Conservation (phyloP, 148 eudicot species). For the Cornus controversa region DNA sequence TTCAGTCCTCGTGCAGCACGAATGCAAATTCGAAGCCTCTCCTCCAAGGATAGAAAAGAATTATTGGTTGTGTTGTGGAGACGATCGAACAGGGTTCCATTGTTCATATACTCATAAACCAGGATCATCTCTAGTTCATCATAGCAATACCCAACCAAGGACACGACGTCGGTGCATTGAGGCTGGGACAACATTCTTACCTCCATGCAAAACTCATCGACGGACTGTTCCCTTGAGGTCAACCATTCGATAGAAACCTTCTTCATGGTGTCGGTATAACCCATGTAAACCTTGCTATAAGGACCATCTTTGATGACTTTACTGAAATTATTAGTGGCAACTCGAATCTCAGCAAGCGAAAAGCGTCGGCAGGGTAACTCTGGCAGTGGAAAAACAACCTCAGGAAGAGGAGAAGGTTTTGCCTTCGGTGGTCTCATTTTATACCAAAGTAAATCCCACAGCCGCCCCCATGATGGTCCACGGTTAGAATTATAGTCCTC, state of each 20-base stretch:
- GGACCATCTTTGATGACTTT: not conserved
- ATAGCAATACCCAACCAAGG: too few relatives aligned
- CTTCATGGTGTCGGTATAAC: not conserved
- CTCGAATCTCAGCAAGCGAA: conserved; percentile 5
- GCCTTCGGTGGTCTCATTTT: not conserved
- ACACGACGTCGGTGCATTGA: conserved; percentile 3
- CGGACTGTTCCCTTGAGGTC: not conserved
- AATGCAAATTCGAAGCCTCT: conserved; percentile 17
- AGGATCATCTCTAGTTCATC: too few relatives aligned
- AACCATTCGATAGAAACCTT: conserved; percentile 12
- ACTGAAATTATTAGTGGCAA: conserved; percentile 11
- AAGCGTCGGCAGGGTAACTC: not conserved
- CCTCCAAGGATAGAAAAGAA: conserved; percentile 18
- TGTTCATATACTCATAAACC: conserved; percentile 8
- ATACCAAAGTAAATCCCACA: not conserved
- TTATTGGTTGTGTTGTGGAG: not conserved
- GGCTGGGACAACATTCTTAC: not conserved
- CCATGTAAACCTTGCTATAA: conserved; percentile 10
- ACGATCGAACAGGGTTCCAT: not conserved
- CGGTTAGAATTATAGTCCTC: not conserved
- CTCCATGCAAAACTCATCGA: not conserved
- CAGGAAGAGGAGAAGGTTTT: too few relatives aligned
- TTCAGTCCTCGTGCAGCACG: conserved; percentile 18
- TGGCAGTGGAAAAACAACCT: too few relatives aligned
- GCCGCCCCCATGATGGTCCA: not conserved